These are phyloP conservation scores for Hypomyces rosellus DNA, from an alignment of 2,329 filamentous ascomycete species.

Conservation along the genomic window DNA sequence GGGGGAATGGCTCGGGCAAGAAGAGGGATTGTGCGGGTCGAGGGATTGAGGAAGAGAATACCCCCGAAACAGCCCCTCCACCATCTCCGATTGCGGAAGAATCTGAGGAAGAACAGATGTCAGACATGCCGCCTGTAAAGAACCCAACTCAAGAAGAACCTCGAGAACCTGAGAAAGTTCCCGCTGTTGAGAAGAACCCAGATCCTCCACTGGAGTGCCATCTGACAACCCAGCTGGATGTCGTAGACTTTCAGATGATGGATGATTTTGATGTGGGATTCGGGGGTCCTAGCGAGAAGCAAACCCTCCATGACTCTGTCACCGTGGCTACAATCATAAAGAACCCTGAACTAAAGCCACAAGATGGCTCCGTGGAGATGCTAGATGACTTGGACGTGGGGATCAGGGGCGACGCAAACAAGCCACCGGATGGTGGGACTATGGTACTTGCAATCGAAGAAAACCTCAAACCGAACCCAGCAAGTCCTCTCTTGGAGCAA, in stretches of 20 bases:
- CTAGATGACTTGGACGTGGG: no score
- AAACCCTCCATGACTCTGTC: no score
- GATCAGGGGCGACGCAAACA: no score
- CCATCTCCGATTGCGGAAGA: constrained; percentile 1
- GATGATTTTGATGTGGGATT: constrained; percentile 1
- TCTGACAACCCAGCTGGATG: not conserved
- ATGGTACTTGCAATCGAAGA: not conserved
- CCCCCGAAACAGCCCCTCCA: constrained; percentile 1
- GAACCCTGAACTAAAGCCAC: not conserved
- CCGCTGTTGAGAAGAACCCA: not conserved
- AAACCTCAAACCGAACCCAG: not conserved
- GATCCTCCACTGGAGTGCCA: not conserved
- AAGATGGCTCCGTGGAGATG: no score
- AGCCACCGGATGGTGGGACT: not conserved
- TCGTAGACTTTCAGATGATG: not conserved
- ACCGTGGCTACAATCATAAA: no score
- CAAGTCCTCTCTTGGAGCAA: not conserved
- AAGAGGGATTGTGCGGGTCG: constrained; percentile 23
- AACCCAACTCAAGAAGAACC: not conserved
- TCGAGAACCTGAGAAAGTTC: no score
- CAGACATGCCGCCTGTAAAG: no score
- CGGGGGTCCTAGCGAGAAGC: not conserved
- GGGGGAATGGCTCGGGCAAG: constrained; percentile 25
- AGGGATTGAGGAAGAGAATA: constrained; percentile 4
- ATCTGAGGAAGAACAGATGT: not conserved